Evolutionary conservation across 176 grass and related monocot species (phyloP), one percentile per base, ranked within the genome.

Genomic region (Musa itinerans): DNA sequence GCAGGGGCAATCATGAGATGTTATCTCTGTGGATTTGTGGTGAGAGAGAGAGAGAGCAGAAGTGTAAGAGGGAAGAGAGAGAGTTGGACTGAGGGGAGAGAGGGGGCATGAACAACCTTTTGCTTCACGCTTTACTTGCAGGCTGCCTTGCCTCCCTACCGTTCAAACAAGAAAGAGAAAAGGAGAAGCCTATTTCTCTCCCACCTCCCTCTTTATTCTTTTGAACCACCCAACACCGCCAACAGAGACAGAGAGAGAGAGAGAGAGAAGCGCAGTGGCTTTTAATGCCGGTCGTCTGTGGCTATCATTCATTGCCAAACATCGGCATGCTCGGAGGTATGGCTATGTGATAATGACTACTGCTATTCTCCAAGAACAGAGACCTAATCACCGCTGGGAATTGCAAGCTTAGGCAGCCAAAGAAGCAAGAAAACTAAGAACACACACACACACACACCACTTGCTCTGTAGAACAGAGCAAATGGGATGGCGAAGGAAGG

Each of bases 41-140:
- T 75, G 74, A 65, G 34, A 43, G 34, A 43, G 74, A 65, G 34
- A 43, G 34, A 43, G 34, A 43, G 3, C 34, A 43, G 0, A 6
- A 43, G 34, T 43, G 34, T 43, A 0, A 6, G 4, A 43, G 34
- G 34, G 34, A 43, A 43, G 34, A 43, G 34, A 43, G 6, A 43
- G 34, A 43, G 27, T 50, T 16, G 6, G 29, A 9, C 8, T n/a
- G 23, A 69, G 72, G 77, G 58, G 57, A 75, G 24, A 58, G 20
- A 34, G 1, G 4, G 24, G 21, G 29, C 7, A 54, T 43, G 34
- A 43, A 43, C 34, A 79, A 84, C 82, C 82, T 84, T 84, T 84
- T 84, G 76, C 69, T 84, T 79, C 76, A 63, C 59, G 52, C 76
- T 79, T 79, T 84, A 54, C 76, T 26, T 63, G 21, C 82, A 63